Evolutionary conservation across 2,329 filamentous ascomycete genomes (phyloP), one percentile per base, ranked within the genome.

Genomic region (Dichotomopilus funicola): DNA sequence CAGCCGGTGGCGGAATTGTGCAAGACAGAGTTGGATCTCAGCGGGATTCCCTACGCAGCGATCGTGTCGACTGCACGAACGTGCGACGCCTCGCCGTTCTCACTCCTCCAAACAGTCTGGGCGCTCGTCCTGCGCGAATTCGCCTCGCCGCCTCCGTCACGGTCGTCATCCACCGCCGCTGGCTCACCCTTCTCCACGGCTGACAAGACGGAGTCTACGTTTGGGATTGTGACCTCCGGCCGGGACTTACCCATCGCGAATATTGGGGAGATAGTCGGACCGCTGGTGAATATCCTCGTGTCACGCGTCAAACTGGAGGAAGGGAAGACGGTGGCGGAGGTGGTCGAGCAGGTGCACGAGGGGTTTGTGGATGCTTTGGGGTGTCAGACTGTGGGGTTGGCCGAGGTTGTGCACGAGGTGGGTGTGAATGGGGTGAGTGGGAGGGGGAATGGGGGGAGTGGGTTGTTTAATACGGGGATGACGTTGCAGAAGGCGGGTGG

Each of bases 401-500:
- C 51, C 2, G 50, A 59, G 40, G 48, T 61, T n/a, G 54, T 49
- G 11, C 59, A 58, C n/a, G 59, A 56, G 31, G 10, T 60, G 7
- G 56, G 56, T 2, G 13, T 43, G 1, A 50, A 50, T 6, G 44
- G 49, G 2, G 46, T 60, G 2, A 58, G 58, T 48, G 58, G 58
- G 41, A 60, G 55, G 0, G 56, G 56, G 1, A 60, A 27, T 27
- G 19, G 19, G 19, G 19, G 19, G 1, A 50, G 53, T 6, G 44
- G 49, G 2, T 47, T 60, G 2, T 60, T 60, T 48, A 60, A 60
- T 42, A 60, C 58, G 0, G 56, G 56, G 1, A 60, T 60, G 50
- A 55, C 56, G 1, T 31, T 58, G 35, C 56, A 58, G 38, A 54
- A 53, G 37, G 42, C 43, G 36, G 43, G 44, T 2, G 37, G 19